These are phyloP conservation scores for Scleromitrula shiraiana DNA, from an alignment of 2,329 filamentous ascomycete genomes.

Conservation along the genomic window DNA sequence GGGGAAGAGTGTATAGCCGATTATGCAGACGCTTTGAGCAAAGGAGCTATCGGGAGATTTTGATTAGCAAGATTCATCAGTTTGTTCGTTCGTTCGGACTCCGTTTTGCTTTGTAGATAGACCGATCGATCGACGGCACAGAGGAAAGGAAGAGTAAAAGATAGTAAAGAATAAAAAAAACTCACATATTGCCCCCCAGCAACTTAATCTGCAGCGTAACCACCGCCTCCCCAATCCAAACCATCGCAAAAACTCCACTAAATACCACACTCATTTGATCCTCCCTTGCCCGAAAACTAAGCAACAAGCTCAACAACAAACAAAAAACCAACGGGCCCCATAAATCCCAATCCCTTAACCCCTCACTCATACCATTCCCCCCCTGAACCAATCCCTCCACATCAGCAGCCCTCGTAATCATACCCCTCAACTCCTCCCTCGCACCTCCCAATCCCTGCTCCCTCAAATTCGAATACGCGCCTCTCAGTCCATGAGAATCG, in stretches of 20 bases:
- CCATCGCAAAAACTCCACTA: constrained; percentile 89
- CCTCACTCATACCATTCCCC: constrained; percentile 70
- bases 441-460: constrained; percentile 51
- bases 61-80: too few species aligned
- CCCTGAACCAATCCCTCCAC: constrained; percentile 50
- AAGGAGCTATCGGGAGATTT: constrained; percentile 68
- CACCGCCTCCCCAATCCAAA: constrained; percentile 94
- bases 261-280: constrained; percentile 87
- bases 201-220: constrained; percentile 98
- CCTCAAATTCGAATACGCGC: constrained; percentile 54
- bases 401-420: constrained; percentile 56
- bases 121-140: too few species aligned
- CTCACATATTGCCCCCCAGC: constrained; percentile 92
- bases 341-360: constrained; percentile 91
- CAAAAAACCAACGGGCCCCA: constrained; percentile 97
- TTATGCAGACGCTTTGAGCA: constrained; percentile 94
- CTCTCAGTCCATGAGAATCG: constrained; percentile 48
- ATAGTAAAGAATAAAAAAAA: constrained; percentile 20
- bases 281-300: constrained; percentile 71
- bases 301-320: constrained; percentile 74
- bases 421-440: constrained; percentile 52
- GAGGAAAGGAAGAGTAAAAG: neutral
- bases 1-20: constrained; percentile 96
- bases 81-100: too few species aligned
- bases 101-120: too few species aligned